Base-by-base conservation (phyloP, 2,329 filamentous ascomycete species). In the Penicillium glabrum region DNA sequence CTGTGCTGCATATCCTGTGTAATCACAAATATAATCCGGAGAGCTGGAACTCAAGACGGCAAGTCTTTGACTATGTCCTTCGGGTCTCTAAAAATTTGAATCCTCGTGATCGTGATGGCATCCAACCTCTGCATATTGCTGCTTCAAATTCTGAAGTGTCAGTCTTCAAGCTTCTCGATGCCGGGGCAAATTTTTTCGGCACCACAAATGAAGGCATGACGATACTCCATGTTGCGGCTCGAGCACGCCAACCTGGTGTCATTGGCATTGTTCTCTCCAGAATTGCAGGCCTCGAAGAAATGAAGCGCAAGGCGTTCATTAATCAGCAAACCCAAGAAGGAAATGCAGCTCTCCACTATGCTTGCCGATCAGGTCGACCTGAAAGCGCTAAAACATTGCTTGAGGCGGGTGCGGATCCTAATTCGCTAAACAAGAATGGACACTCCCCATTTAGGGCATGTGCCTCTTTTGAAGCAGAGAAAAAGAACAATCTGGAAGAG, bases 51-150 rank as follows among this genome's bases (percentile, higher is more conserved):
- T 1, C 33, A 10, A 10, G 19, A 9, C 16, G 3, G 3, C 16
- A 37, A 9, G 7, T 10, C n/a, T 7, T 59, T 13, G 54, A 54
- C 9, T 51, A 54, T 35, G 39, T 45, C 47, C 26, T 57, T 26
- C 16, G n/a, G 33, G n/a, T 31, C 3, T 55, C 46, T 37, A 46
- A 51, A 3, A 48, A 43, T 24, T 16, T 19, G 11, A 49, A 10
- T 35, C 39, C 37, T 27, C 14, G 16, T 9, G 56, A 61, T 19
- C 10, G 11, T 2, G 21, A 57, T 13, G 60, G 53, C 3, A 48
- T 62, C 27, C 54, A 56, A 14, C 62, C 62, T 9, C 21, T 61
- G 23, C 60, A 64, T 46, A 35, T 62, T 26, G 62, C 62, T 4
- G 56, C 58, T 9, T 31, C 62, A 14, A 29, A 61, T 3, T 64